Base-by-base conservation (phyloP, 2,329 filamentous ascomycete genomes). In the Ambrosiella beaveri region DNA sequence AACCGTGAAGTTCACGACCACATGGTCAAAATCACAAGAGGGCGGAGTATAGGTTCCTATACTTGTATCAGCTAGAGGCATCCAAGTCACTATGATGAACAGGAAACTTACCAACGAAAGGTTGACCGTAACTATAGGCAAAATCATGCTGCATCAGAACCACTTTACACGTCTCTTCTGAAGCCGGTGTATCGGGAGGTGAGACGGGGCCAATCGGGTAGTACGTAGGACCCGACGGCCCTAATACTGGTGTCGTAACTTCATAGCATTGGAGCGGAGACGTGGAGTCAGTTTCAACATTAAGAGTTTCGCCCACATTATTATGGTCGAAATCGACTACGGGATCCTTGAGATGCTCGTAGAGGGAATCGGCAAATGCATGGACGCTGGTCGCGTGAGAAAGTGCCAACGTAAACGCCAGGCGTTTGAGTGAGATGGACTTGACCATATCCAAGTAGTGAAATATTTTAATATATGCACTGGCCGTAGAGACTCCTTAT, bases 1-100 rank as follows among this genome's bases (percentile, higher is more conserved):
- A 12, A 86, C 82, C 0, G 85, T 90, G 63, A 93, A 78, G 65
- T 89, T 88, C 68, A 93, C 80, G 27, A 80, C 76, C 13, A 90
- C 83, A 39, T 81, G 77, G 65, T 88, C 85, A 71, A 91, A 93
- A 13, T 75, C 69, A 68, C 84, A 88, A 35, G 69, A 65, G 1
- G 86, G 85, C 11, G 86, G 86, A 1, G 69, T 73, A 65, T 88
- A 89, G 13, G 73, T 68, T 51, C 79, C 81, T 84, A 60, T 61
- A 39, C 7, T 38, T 19, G 19, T 36, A 37, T 12, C 15, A 41
- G 17, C 54, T 19, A 52, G 44, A n/a, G 38, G 17, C 8, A 39
- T 15, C 8, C 11, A 35, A 36, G 13, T 9, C 19, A 19, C 1
- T 27, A 27, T 51, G 1, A 0, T n/a, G 35, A 7, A 27, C 17